These are phyloP conservation scores for Pichia sp. DNA, from an alignment of 1,139 yeast genomes.

Conservation along the genomic window DNA sequence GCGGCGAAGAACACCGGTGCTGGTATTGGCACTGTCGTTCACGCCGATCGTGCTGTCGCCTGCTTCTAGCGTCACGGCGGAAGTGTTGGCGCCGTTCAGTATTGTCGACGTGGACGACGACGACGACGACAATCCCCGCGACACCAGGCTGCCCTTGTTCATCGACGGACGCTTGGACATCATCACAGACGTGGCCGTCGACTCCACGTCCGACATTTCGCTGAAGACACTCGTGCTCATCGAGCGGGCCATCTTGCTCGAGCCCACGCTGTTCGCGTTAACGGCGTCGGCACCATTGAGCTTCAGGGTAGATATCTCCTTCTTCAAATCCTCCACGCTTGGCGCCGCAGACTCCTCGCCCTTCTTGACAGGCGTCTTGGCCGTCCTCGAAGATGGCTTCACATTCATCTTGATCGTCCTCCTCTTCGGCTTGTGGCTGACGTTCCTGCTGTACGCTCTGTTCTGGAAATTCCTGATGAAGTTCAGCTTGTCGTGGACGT, in stretches of 20 bases:
- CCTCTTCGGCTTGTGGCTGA: slow-evolving; percentile 41
- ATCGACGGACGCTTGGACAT: slow-evolving; percentile 4
- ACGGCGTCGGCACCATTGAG: background rate
- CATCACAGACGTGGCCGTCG: background rate
- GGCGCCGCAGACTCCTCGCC: background rate
- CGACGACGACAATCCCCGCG: background rate
- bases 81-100: background rate
- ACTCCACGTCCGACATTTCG: background rate
- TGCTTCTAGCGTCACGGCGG: background rate
- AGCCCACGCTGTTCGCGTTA: background rate
- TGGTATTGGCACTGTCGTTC: background rate
- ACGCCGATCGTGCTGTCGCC: background rate
- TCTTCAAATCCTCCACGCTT: background rate
- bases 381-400: background rate
- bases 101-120: background rate
- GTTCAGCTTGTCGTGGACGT: slow-evolving; percentile 34
- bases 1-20: background rate
- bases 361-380: background rate
- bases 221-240: slow-evolving; percentile 5
- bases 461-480: slow-evolving; percentile 49
- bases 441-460: slow-evolving; percentile 37
- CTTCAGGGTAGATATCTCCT: background rate
- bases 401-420: slow-evolving; percentile 41
- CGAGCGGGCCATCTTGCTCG: background rate
- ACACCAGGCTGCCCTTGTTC: background rate